Evolutionary conservation across 805 yeast species (phyloP).

Genomic region (Sugiyamaella americana): DNA sequence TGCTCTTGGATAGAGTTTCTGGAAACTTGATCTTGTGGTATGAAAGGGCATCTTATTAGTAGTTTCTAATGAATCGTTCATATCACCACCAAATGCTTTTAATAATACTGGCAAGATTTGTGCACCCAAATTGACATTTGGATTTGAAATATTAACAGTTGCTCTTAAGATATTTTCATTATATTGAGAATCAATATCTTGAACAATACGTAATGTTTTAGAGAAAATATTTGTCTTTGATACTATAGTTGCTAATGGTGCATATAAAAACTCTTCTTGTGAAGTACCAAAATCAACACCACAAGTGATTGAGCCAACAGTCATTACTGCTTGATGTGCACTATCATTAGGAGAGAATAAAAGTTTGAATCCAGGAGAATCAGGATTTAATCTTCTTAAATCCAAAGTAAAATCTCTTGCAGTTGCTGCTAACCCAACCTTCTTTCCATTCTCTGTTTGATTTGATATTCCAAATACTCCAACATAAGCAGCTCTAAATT

Average conservation of each 20-base stretch:
- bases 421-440: constrained; percentile 22
- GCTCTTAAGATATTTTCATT: constrained; percentile 29
- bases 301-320: constrained; percentile 31
- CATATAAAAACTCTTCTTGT: constrained; percentile 35
- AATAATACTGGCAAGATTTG: constrained; percentile 31
- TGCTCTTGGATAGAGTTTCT: constrained; percentile 24
- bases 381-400: constrained; percentile 34
- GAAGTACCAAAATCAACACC: constrained; percentile 27
- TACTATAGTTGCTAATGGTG: constrained; percentile 34
- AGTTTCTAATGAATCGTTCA: background rate
- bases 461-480: constrained; percentile 29
- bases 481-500: constrained; percentile 30
- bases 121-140: constrained; percentile 35
- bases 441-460: constrained; percentile 2
- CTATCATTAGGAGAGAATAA: constrained; percentile 29
- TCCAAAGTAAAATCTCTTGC: constrained; percentile 34
- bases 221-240: constrained; percentile 33
- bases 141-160: constrained; percentile 31
- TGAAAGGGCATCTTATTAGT: background rate
- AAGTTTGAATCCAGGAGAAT: constrained; percentile 36
- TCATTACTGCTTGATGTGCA: constrained; percentile 37
- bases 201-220: constrained; percentile 30
- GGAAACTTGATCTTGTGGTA: constrained; percentile 7
- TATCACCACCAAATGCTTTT: constrained; percentile 12
- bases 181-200: constrained; percentile 15